A percentile compares a stretch with the other conserved stretches of the same genome.
Evolutionary conservation across 306 rosid genomes (phyloP).

Genomic region (Cucumis melo): DNA sequence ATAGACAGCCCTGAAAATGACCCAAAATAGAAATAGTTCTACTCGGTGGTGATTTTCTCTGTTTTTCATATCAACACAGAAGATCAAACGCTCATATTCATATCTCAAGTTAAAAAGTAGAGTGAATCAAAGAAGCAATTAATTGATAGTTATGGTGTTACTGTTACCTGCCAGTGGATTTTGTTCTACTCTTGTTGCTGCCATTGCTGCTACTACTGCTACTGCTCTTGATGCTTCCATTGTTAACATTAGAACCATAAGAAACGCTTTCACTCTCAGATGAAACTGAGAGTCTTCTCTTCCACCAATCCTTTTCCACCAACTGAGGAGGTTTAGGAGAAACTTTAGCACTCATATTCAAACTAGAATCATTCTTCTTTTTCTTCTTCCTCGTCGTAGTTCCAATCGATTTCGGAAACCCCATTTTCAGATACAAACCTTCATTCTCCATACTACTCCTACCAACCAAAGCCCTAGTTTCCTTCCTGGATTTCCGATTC

Average conservation of each 20-base stretch:
- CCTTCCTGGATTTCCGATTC: constrained; percentile 7
- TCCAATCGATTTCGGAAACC: constrained; percentile 42
- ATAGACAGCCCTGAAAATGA: not conserved
- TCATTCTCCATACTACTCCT: constrained; percentile 29
- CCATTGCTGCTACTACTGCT: constrained; percentile 35
- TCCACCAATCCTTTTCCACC: constrained; percentile 78
- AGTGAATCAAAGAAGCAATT: not conserved
- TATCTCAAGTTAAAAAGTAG: not conserved
- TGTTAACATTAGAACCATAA: not conserved
- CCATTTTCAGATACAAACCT: constrained; percentile 66
- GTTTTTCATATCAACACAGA: not conserved
- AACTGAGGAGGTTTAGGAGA: constrained; percentile 40
- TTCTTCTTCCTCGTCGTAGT: constrained; percentile 11
- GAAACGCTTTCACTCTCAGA: constrained; percentile 35
- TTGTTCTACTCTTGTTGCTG: constrained; percentile 19
- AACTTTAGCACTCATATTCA: constrained; percentile 30
- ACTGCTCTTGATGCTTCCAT: constrained; percentile 50
- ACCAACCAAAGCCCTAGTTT: constrained; percentile 5
- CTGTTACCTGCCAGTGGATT: not conserved
- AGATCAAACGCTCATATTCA: not conserved
- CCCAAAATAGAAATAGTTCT: not conserved
- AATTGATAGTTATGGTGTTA: not conserved
- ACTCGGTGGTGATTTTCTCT: not conserved
- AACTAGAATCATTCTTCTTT: constrained; percentile 18
- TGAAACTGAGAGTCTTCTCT: constrained; percentile 31